Base-by-base conservation (phyloP, 2,329 filamentous ascomycete species). In the Lasiodiplodia hormozganensis region DNA sequence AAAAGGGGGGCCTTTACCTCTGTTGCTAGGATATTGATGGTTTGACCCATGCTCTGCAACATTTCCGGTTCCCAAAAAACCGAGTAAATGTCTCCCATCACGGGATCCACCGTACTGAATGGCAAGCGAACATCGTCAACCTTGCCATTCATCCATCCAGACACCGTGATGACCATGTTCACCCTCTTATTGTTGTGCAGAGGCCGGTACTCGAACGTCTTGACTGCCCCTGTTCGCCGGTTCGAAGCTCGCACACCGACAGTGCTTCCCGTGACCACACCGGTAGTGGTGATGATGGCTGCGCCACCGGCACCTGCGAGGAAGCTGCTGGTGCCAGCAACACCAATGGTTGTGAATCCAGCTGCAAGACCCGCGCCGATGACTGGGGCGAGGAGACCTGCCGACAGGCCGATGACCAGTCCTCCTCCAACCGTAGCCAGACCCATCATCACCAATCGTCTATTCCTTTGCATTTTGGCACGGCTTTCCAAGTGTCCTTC, bases 71-170 rank as follows among this genome's bases (percentile, higher is more conserved):
- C 96, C 94, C 96, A 99, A 69, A 96, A 85, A 12, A 99, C 90
- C 0, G 95, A 97, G 82, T 99, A 99, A 18, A 99, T 90, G 77
- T 99, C 96, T 14, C 96, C 96, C 96, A 99, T 99, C 71, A 98
- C 88, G 0, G 96, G 93, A 78, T 99, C 94, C 7, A 99, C 91
- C 0, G 96, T 99, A 82, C 94, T 97, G 80, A 92, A 99, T 8
- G 96, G 96, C 75, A 99, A 82, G 70, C 96, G 92, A 62, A 99
- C 94, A 78, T 99, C 96, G 81, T 99, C 96, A 65, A 97, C 90
- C 77, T 97, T 98, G 75, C 96, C 96, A 51, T 93, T 97, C 92
- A 99, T 96, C 96, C 96, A 99, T 3, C 96, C 96, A 0, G 95
- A 94, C 36, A 99, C 89, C 0, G 96, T 98, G 49, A 99, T 89